These are phyloP conservation scores for Aspergillus pseudotamarii DNA, from an alignment of 2,329 filamentous ascomycete species.

Conservation along the genomic window DNA sequence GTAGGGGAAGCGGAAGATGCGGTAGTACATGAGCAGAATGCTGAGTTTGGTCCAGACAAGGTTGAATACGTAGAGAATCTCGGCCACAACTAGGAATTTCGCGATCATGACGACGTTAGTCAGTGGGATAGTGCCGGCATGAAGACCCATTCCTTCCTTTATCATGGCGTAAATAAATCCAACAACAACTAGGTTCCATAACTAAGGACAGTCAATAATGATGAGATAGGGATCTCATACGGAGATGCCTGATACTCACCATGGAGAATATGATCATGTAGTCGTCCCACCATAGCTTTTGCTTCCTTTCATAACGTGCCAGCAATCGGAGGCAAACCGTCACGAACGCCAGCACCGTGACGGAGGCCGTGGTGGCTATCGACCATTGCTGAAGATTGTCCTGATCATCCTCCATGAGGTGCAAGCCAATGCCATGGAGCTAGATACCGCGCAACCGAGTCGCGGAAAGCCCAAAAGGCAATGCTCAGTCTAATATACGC, in stretches of 20 bases:
- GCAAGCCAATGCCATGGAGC: background rate
- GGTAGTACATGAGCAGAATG: constrained; percentile 33
- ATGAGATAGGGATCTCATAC: background rate
- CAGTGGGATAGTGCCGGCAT: constrained; percentile 44
- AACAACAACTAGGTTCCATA: constrained; percentile 39
- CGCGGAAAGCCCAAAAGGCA: background rate
- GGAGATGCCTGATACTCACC: constrained; percentile 35
- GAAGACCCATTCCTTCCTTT: constrained; percentile 50
- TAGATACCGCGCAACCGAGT: background rate
- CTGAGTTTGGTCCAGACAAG: constrained; percentile 32
- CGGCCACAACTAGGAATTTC: constrained; percentile 42
- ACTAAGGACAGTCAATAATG: constrained; percentile 8
- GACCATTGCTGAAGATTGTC: constrained; percentile 49
- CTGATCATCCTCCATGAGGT: constrained; percentile 10
- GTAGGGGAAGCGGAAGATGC: constrained; percentile 30
- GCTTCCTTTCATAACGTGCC: constrained; percentile 47
- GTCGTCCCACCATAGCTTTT: constrained; percentile 56
- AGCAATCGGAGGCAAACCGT: constrained; percentile 46
- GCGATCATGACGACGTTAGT: constrained; percentile 34
- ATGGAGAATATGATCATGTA: constrained; percentile 54
- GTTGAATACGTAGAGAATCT: constrained; percentile 43
- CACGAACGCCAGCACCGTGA: constrained; percentile 47
- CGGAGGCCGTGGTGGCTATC: constrained; percentile 42
- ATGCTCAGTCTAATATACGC: background rate
- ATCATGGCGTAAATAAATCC: constrained; percentile 56